A percentile compares a stretch with the other conserved stretches of the same genome.
Conservation (phyloP, 495 filamentous ascomycete genomes). For the Tuber borchii region DNA sequence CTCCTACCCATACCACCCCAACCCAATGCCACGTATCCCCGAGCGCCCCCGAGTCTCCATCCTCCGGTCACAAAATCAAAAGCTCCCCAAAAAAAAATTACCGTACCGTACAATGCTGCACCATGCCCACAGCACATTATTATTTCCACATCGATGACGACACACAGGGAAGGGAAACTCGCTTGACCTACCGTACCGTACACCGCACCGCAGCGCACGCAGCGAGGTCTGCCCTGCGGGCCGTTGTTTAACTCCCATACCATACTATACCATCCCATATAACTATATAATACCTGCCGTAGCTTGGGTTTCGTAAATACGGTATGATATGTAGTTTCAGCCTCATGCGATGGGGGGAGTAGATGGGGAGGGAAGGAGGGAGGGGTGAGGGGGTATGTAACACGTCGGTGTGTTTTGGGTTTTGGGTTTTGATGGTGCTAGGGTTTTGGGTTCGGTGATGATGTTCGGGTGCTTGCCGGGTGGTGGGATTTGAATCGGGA, state of each 20-base stretch:
- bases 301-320: neutral
- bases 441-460: neutral
- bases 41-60: neutral
- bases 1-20: neutral
- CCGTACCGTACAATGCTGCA: neutral
- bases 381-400: neutral
- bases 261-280: constrained; percentile 1
- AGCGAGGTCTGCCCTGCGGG: neutral
- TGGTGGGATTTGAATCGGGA: constrained; percentile 1
- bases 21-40: constrained; percentile 4
- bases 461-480: neutral
- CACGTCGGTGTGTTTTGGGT: constrained; percentile 3
- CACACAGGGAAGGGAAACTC: neutral
- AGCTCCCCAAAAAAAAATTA: neutral
- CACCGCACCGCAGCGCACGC: neutral
- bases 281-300: neutral
- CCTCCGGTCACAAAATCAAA: neutral
- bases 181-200: neutral
- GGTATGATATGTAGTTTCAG: constrained; percentile 3
- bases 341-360: constrained; percentile 2
- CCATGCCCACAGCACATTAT: neutral
- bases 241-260: constrained; percentile 1
- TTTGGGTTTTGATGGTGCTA: neutral
- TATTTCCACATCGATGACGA: neutral
- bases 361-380: too few relatives aligned